Percentiles rank a stretch among this genome's conserved stretches.
These are phyloP conservation scores for Lecanosticta acicola DNA, from an alignment of 2,329 filamentous ascomycete species.

Conservation along the genomic window DNA sequence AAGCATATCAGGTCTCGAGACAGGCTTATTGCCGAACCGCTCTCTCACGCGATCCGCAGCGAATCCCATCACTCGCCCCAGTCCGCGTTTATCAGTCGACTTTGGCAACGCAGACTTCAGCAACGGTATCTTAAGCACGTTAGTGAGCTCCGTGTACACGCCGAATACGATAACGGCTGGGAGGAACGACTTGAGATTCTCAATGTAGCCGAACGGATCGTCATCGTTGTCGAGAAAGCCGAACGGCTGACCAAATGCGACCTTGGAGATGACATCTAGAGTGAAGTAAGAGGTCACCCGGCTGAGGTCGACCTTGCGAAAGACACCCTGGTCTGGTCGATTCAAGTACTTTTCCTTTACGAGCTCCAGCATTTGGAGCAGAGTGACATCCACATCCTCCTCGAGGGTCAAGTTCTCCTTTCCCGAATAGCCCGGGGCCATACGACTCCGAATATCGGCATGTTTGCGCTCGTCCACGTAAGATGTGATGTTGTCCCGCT, in stretches of 20 bases:
- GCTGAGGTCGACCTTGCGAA: conserved; percentile 33
- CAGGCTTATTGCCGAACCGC: conserved; percentile 41
- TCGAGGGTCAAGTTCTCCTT: conserved; percentile 37
- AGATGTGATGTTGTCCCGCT: conserved; percentile 37
- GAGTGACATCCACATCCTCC: conserved; percentile 33
- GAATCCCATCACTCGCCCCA: conserved; percentile 38
- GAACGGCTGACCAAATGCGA: conserved; percentile 43
- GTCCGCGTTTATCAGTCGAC: conserved; percentile 43
- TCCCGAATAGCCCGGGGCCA: conserved; percentile 38
- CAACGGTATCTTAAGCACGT: conserved; percentile 37
- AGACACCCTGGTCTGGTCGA: conserved; percentile 26
- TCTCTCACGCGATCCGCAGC: conserved; percentile 44
- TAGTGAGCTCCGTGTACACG: conserved; percentile 40
- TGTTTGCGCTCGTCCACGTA: conserved; percentile 36
- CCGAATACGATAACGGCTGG: conserved; percentile 44
- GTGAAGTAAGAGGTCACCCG: conserved; percentile 37
- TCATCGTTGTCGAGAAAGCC: conserved; percentile 46
- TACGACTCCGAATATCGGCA: conserved; percentile 33
- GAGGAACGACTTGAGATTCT: conserved; percentile 39
- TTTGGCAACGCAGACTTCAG: conserved; percentile 41
- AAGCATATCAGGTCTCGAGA: conserved; percentile 49
- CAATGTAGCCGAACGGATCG: conserved; percentile 47
- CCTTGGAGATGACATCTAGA: conserved; percentile 38
- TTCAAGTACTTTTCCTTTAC: conserved; percentile 33
- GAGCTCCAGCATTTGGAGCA: conserved; percentile 32